Base-by-base conservation (phyloP, 306 rosid species). In the Leucaena leucocephala region DNA sequence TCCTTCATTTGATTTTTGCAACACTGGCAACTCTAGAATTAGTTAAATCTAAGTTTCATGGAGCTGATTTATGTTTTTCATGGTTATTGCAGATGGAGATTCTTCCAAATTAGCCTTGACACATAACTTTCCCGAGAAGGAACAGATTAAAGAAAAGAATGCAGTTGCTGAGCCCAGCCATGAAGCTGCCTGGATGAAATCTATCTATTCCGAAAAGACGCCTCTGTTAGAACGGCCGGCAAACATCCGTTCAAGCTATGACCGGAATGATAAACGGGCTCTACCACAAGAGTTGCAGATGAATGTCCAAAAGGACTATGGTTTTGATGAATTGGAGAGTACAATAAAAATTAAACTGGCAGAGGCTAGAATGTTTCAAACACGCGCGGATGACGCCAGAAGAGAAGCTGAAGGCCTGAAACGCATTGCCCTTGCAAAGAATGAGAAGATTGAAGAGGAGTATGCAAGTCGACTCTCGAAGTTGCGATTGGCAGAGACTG, bases 331-430 rank as follows among this genome's bases (percentile, higher is more conserved):
- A 82, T 75, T 93, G 86, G 99, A 96, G 74, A 91, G 98, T 22
- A 64, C 91, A 52, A 92, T 96, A 43, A 85, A 90, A 85, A 81
- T 91, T 72, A 96, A 96, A 83, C 93, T 80, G 50, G 96, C 94
- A 2, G 99, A 96, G 87, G 98, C 98, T 22, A 88, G 91, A 83
- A 90, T 96, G 98, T 96, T 96, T 79, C 99, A 96, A 64, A 57
- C 91, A 14, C 96, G 94, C 33, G 94, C 99, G 2, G 98, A 96
- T 48, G 96, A 91, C 36, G 99, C 99, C 58, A 93, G 97, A 87
- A 91, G 93, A 68, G 98, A 93, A 58, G 97, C 99, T 14, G 98
- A 93, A 80, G 96, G 92, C 73, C 83, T 96, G 86, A 91, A 89
- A 49, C 92, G 93, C 78, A 96, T 96, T 82, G 91, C 97, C 58